phyloP scores from a whole-genome alignment of 2,329 filamentous ascomycete genomes.

The Aspergillus candidus region DNA sequence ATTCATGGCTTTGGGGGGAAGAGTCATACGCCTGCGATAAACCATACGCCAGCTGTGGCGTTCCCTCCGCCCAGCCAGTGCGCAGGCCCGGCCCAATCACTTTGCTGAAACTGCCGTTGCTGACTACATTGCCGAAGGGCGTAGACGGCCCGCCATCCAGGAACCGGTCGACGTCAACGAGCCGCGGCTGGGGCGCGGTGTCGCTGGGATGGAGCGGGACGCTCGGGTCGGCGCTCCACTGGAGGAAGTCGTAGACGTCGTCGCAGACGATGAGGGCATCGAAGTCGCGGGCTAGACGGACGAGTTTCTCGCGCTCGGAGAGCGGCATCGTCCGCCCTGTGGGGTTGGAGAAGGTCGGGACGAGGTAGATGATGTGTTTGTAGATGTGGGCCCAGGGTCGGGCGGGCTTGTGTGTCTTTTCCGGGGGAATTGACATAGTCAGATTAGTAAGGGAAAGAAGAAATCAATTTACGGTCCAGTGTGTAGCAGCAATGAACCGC shows the following conservation, averaged over 20 bases:
- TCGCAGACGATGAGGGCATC: slow-evolving; percentile 81
- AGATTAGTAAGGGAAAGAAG: not conserved
- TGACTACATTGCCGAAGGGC: slow-evolving; percentile 72
- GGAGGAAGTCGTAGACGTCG: slow-evolving; percentile 90
- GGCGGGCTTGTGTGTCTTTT: slow-evolving; percentile 51
- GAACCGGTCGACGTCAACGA: slow-evolving; percentile 70
- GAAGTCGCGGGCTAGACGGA: slow-evolving; percentile 68
- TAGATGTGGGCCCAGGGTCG: slow-evolving; percentile 68
- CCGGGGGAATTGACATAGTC: too few species aligned
- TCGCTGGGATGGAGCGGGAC: slow-evolving; percentile 16
- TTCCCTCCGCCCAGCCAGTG: slow-evolving; percentile 76
- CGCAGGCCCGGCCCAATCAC: slow-evolving; percentile 71
- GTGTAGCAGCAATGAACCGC: not conserved
- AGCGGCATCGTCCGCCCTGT: slow-evolving; percentile 76
- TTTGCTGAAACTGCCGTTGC: slow-evolving; percentile 72
- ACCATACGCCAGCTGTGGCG: slow-evolving; percentile 50
- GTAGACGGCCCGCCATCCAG: slow-evolving; percentile 56
- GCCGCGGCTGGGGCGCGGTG: slow-evolving; percentile 56
- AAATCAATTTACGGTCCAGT: slow-evolving; percentile 1
- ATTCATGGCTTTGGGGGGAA: slow-evolving; percentile 4
- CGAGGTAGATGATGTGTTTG: slow-evolving; percentile 79
- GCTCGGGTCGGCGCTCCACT: slow-evolving; percentile 57
- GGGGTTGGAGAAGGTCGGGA: slow-evolving; percentile 85
- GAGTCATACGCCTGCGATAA: slow-evolving; percentile 49
- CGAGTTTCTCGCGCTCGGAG: slow-evolving; percentile 58